Evolutionary conservation across 176 grass and related monocot species (phyloP).

Genomic region (Cenchrus americanus): DNA sequence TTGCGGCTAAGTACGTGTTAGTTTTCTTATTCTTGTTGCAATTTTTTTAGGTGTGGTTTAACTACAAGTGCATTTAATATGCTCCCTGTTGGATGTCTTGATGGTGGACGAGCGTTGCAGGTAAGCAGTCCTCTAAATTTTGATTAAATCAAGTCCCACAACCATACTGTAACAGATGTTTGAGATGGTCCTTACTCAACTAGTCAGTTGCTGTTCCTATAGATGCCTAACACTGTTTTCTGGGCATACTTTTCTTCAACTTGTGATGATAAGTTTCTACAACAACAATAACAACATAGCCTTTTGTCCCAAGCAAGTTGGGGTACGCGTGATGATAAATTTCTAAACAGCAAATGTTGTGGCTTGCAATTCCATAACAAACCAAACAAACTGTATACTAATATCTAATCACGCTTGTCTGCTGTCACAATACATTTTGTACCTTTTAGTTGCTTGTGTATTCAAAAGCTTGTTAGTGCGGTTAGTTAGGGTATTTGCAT

Average conservation of each 20-base stretch:
- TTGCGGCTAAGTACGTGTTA: conserved; percentile 14
- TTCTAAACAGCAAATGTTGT: background rate
- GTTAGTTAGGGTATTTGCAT: conserved; percentile 5
- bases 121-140: conserved; percentile 38
- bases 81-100: conserved; percentile 96
- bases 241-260: background rate
- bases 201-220: background rate
- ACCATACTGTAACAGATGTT: background rate
- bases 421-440: background rate
- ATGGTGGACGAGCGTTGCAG: conserved; percentile 96
- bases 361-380: background rate
- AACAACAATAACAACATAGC: too few relatives aligned
- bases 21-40: conserved; percentile 42
- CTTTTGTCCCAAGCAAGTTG: too few relatives aligned
- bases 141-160: background rate
- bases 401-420: background rate
- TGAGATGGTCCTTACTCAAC: background rate
- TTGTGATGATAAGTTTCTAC: background rate
- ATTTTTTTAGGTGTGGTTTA: conserved; percentile 85
- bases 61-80: conserved; percentile 98
- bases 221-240: conserved; percentile 21
- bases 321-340: background rate
- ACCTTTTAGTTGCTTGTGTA: background rate
- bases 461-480: background rate
- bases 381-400: background rate